These are phyloP conservation scores for Ophiostoma quercus DNA, from an alignment of 2,329 filamentous ascomycete species.

Conservation along the genomic window DNA sequence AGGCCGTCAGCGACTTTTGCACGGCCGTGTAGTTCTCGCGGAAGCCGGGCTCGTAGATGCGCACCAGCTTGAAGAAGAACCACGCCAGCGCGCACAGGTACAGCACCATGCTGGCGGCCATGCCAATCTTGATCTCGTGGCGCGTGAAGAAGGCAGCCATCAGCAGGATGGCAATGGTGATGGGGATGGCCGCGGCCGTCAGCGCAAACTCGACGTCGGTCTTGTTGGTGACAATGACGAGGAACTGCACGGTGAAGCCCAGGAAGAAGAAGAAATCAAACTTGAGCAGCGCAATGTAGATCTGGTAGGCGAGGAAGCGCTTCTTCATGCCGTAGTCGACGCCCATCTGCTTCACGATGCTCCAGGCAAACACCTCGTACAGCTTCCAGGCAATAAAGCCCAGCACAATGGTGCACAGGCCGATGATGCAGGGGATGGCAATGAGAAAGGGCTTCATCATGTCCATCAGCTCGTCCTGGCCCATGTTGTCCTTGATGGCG, in stretches of 20 bases:
- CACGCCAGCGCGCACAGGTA: constrained; percentile 88
- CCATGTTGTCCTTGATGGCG: constrained; percentile 27
- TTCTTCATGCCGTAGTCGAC: constrained; percentile 96
- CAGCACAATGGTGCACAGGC: constrained; percentile 66
- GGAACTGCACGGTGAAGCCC: constrained; percentile 95
- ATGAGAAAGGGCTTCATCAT: constrained; percentile 71
- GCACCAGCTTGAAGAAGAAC: constrained; percentile 96
- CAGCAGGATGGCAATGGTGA: constrained; percentile 84
- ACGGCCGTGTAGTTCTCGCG: constrained; percentile 66
- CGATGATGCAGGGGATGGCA: constrained; percentile 80
- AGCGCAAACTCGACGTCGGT: constrained; percentile 73
- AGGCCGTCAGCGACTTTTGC: constrained; percentile 80
- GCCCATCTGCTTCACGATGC: constrained; percentile 98
- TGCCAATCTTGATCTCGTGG: constrained; percentile 73
- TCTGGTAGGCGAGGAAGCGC: constrained; percentile 94
- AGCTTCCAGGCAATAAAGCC: constrained; percentile 83
- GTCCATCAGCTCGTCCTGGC: constrained; percentile 54
- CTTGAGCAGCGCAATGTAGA: constrained; percentile 95
- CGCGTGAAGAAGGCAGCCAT: constrained; percentile 80
- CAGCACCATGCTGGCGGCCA: constrained; percentile 71
- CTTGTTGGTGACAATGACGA: constrained; percentile 75
- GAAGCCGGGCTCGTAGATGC: constrained; percentile 74
- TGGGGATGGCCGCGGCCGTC: constrained; percentile 81
- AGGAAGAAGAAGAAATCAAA: constrained; percentile 99
- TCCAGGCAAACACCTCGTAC: constrained; percentile 98